Percentiles rank a stretch among this genome's conserved stretches.
Conservation (phyloP, 2,329 filamentous ascomycete genomes). For the Ophiostoma pallidulum region DNA sequence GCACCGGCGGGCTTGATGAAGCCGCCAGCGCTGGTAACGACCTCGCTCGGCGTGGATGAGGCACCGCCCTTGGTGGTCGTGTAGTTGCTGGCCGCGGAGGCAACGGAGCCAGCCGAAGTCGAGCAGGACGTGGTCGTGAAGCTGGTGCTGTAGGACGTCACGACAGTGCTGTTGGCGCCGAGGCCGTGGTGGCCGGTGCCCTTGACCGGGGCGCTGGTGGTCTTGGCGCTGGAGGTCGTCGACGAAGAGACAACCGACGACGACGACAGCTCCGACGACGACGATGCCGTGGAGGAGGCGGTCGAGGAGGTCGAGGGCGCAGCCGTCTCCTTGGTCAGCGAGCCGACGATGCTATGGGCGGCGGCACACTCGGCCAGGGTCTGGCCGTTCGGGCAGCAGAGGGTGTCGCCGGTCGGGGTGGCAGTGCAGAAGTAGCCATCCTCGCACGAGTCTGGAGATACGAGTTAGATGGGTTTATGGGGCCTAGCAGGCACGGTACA, state of each 20-base stretch:
- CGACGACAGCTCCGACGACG: slow-evolving; percentile 10
- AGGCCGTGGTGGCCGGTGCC: slow-evolving; percentile 4
- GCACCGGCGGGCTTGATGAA: slow-evolving; percentile 24
- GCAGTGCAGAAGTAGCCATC: slow-evolving; percentile 48
- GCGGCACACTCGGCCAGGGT: slow-evolving; percentile 45
- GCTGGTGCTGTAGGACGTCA: slow-evolving; percentile 17
- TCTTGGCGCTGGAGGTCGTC: slow-evolving; percentile 6
- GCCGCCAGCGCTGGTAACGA: slow-evolving; percentile 24
- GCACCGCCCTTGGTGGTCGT: slow-evolving; percentile 13
- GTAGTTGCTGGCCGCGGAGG: slow-evolving; percentile 9
- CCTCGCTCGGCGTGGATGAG: slow-evolving; percentile 10
- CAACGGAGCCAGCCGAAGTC: background rate
- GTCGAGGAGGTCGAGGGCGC: slow-evolving; percentile 21
- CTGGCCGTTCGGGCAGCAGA: slow-evolving; percentile 52
- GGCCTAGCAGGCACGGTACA: too few relatives aligned
- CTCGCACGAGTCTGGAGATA: slow-evolving; percentile 47
- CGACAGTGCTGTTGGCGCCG: slow-evolving; percentile 14
- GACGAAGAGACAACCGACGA: slow-evolving; percentile 6
- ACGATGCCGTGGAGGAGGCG: slow-evolving; percentile 21
- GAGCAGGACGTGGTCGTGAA: slow-evolving; percentile 7
- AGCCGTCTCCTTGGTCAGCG: slow-evolving; percentile 37
- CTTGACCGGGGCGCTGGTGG: background rate
- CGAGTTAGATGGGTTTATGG: too few relatives aligned
- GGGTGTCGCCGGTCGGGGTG: slow-evolving; percentile 43
- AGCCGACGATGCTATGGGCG: slow-evolving; percentile 37